Conservation (phyloP, 495 filamentous ascomycete species). For the Xylaria longipes region DNA sequence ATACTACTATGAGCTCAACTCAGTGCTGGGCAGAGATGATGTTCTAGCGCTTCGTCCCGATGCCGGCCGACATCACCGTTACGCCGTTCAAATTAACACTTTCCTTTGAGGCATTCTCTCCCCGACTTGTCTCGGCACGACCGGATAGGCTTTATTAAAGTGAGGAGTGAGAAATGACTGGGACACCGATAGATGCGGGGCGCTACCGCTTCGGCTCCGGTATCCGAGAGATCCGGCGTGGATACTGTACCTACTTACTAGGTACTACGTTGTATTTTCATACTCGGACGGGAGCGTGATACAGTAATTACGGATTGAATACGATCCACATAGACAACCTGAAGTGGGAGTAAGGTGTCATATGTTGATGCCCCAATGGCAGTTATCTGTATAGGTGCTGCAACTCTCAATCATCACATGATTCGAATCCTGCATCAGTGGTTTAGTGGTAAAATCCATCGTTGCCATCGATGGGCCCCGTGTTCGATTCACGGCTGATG, state of each 20-base stretch:
- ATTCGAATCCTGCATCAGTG: conserved; percentile 41
- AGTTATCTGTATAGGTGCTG: neutral
- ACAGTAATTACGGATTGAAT: no score
- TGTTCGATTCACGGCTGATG: conserved; percentile 59
- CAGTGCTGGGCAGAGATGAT: neutral
- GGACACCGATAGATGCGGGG: neutral
- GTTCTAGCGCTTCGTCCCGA: neutral
- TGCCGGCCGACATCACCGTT: no score
- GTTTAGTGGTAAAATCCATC: conserved; percentile 62
- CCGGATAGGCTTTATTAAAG: neutral
- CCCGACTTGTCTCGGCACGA: neutral
- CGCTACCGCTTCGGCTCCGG: conserved; percentile 6
- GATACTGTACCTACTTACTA: no score
- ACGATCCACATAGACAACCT: no score
- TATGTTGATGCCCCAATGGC: neutral
- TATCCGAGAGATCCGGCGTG: neutral
- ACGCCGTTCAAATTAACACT: neutral
- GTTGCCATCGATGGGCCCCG: conserved; percentile 61
- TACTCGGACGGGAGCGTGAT: no score
- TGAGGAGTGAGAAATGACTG: neutral
- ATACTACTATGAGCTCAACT: neutral
- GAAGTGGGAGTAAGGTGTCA: no score
- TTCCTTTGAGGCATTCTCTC: neutral
- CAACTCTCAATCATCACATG: neutral
- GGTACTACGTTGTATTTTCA: no score